Evolutionary conservation across 208 protist species (phyloP), one percentile per base, ranked within the genome.

Genomic region (Endotrypanum monterogeii): DNA sequence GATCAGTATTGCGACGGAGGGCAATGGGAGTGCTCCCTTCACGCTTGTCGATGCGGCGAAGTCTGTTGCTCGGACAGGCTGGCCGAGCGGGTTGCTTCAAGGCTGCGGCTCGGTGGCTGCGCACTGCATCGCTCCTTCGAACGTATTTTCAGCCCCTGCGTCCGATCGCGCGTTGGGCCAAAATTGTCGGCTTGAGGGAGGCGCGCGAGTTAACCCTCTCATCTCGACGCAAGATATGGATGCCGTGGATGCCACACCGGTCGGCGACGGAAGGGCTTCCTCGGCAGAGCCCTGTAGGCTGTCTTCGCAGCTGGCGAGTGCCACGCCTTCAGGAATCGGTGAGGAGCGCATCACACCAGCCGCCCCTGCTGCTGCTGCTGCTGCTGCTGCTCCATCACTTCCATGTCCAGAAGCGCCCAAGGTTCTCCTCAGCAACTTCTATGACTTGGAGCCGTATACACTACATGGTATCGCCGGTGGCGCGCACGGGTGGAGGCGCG

Each of bases 401-500:
- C 12, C 68, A 46, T 35, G 65, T 9, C 35, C 61, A 11, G 68
- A 39, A 20, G 16, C 67, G 39, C 67, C 75, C 2, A 74, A 56
- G 25, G 61, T 62, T 0, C 60, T 75, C 7, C 52, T 71, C 25
- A 55, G 68, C 63, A 71, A 67, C 39, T 70, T 57, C 30, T 81
- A 84, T 44, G 68, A 87, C 52, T 35, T 87, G 55, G 67, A 70
- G 44, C 55, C 69, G 11, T 78, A 79, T 54, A 39, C 58, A 46
- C 58, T 82, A 25, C 63, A 61, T 5, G 83, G 83, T 50, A 50
- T 87, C 25, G 78, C 83, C 11, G 68, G 55, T 30, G 83, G 83
- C 14, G 78, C 83, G 6, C 83, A 87, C 73, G 83, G 83, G 30
- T 87, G 83, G 83, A 75, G 44, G 60, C 83, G 83, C 37, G 80